Base-by-base conservation (phyloP, 257 asterid genomes). In the Primulina tabacum region DNA sequence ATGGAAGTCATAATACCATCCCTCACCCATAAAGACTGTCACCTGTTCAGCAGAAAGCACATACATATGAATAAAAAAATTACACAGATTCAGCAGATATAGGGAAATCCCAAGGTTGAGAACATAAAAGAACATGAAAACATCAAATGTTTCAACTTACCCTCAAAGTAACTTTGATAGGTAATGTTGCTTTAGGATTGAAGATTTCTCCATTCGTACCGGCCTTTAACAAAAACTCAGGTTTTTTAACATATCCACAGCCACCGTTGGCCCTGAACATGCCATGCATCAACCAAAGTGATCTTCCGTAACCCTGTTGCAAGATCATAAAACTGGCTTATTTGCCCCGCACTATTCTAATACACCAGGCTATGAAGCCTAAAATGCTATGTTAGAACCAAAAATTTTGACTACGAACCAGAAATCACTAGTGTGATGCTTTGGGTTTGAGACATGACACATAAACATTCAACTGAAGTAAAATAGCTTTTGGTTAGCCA, bases 201-300 rank as follows among this genome's bases (percentile, higher is more conserved):
- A 92, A 88, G 75, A 88, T 81, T 66, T 87, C 87, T 16, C 83
- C 79, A 52, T 76, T 43, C 20, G 84, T 55, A 81, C 78, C 81
- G 53, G 88, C 73, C 78, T 75, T 77, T 78, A 92, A 80, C 73
- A 92, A 75, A 75, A 89, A 63, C 17, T 82, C 90, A 6, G 98
- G 96, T 75, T 92, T 92, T 60, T 82, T 92, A 66, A 92, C 92
- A 74, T 87, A 92, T 73, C 96, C 98, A 77, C 98, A 89, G 67
- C 94, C 92, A 64, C 98, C 95, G 67, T 92, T 89, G 32, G 89
- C 92, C 83, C 78, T 85, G 84, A 87, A 92, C 98, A 92, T 92
- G 70, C 98, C 98, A 30, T 88, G 96, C 98, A 89, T 92, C 74
- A 92, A 35, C 98, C 98, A 89, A 71, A 92, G 98, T 34, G 96